phyloP scores from a whole-genome alignment of 768 basidiomycete species.

The Pholiota conissans region DNA sequence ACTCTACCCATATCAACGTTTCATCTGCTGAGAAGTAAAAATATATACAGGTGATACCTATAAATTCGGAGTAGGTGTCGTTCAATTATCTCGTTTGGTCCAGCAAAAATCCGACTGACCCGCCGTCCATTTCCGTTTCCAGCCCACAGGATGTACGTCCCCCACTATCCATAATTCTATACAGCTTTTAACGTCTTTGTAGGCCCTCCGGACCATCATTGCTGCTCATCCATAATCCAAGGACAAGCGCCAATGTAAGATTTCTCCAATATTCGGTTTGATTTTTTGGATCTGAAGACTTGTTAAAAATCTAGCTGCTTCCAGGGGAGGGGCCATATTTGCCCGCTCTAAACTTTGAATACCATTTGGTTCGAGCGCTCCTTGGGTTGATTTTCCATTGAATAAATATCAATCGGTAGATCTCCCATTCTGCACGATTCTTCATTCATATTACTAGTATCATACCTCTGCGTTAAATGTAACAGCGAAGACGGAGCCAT shows the following conservation, averaged over 20 bases:
- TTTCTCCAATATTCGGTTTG: no score
- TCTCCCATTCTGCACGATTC: no score
- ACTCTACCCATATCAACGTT: neutral
- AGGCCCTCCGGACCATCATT: conserved; percentile 1
- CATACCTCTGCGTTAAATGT: no score
- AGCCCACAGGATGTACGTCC: neutral
- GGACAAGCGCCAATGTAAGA: neutral
- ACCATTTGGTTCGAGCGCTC: no score
- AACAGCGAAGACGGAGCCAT: no score
- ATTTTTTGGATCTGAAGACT: neutral
- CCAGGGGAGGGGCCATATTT: neutral
- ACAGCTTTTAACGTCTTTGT: neutral
- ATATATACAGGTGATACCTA: neutral
- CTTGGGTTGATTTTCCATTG: no score
- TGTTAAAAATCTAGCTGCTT: neutral
- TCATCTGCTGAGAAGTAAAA: neutral
- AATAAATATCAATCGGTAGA: no score
- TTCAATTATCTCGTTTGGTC: neutral
- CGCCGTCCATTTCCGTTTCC: neutral
- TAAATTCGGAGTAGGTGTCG: neutral
- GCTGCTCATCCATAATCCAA: neutral
- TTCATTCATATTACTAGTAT: no score
- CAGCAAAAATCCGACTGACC: neutral
- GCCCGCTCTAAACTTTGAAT: neutral
- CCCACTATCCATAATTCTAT: no score